These are phyloP conservation scores for Globisporangium emineosum DNA, from an alignment of 352 stramenopile genomes.

Conservation along the genomic window DNA sequence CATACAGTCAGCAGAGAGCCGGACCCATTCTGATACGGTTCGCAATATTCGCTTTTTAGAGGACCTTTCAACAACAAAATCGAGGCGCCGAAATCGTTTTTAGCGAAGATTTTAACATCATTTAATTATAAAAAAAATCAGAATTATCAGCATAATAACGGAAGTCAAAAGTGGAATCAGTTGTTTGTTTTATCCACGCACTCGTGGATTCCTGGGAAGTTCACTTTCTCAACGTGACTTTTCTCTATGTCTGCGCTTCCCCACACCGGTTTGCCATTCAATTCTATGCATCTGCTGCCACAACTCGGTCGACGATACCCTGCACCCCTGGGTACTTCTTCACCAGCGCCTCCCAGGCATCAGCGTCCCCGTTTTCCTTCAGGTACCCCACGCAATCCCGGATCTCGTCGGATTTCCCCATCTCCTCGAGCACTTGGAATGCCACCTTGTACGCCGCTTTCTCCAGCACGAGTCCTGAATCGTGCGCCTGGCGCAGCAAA, in stretches of 20 bases:
- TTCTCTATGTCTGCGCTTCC: not conserved
- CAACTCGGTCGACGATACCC: constrained; percentile 21
- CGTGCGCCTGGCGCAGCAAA: constrained; percentile 41
- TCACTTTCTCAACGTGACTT: too few species aligned
- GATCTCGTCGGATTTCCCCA: constrained; percentile 25
- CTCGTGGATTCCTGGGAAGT: too few species aligned
- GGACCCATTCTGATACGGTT: not conserved
- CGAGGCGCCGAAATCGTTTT: too few species aligned
- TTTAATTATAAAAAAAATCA: too few species aligned
- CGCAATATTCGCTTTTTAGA: not conserved
- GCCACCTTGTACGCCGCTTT: constrained; percentile 43
- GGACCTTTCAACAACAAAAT: too few species aligned
- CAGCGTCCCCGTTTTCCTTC: constrained; percentile 27
- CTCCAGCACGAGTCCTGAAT: constrained; percentile 33
- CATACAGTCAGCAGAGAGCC: not conserved
- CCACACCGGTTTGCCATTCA: not conserved
- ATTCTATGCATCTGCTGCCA: not conserved
- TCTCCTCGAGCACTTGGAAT: constrained; percentile 36
- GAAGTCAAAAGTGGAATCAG: too few species aligned
- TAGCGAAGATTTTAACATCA: too few species aligned
- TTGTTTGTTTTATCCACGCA: too few species aligned
- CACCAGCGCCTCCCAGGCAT: constrained; percentile 29
- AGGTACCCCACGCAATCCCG: constrained; percentile 20
- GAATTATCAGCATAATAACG: too few species aligned
- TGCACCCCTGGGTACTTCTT: constrained; percentile 34